Evolutionary conservation across 257 asterid species (phyloP).

Genomic region (Mentha longifolia): DNA sequence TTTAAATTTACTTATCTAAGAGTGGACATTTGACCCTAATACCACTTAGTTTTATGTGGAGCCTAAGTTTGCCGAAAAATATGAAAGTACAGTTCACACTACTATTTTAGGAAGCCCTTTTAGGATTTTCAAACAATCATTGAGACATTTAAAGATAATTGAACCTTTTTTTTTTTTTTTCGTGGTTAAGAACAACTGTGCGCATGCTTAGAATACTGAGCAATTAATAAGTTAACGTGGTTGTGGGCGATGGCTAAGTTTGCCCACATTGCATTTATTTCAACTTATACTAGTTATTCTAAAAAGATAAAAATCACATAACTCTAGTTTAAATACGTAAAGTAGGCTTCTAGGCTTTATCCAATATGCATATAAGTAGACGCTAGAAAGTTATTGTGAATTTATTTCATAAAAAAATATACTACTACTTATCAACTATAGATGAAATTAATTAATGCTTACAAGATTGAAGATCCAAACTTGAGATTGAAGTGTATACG

Average conservation of each 20-base stretch:
- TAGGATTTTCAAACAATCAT: constrained; percentile 15
- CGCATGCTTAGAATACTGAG: not conserved
- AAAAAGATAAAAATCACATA: too few relatives aligned
- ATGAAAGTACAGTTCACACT: not conserved
- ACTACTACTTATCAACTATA: too few relatives aligned
- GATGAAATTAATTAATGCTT: too few relatives aligned
- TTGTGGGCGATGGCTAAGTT: constrained; percentile 6
- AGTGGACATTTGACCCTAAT: too few relatives aligned
- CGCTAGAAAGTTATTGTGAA: too few relatives aligned
- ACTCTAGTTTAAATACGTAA: too few relatives aligned
- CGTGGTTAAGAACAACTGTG: constrained; percentile 1
- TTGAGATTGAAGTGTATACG: not conserved
- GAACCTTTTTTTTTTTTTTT: not conserved
- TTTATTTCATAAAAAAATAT: too few relatives aligned
- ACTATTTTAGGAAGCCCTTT: not conserved
- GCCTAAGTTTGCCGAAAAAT: not conserved
- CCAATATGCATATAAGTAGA: too few relatives aligned
- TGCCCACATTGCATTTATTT: not conserved
- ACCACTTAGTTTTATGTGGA: too few relatives aligned
- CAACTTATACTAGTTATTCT: too few relatives aligned
- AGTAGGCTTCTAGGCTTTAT: too few relatives aligned
- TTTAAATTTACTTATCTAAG: too few relatives aligned
- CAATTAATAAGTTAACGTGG: constrained; percentile 17
- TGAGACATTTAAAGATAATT: constrained; percentile 1
- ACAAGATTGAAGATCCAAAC: not conserved